A percentile compares a stretch with the other conserved stretches of the same genome.
These are phyloP conservation scores for Venturia pyrina DNA, from an alignment of 2,329 filamentous ascomycete species.

Conservation along the genomic window DNA sequence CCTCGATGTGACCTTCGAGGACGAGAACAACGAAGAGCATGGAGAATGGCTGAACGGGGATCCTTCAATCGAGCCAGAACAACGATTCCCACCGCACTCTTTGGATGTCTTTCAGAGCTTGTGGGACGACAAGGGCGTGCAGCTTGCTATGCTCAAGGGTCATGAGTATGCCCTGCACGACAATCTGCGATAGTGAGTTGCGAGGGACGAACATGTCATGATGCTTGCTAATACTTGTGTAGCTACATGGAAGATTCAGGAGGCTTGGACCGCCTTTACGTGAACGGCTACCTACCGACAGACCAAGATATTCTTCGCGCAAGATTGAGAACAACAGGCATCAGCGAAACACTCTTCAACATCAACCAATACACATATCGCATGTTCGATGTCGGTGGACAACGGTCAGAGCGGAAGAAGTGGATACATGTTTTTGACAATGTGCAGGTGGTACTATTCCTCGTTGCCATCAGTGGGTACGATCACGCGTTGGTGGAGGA, in stretches of 20 bases:
- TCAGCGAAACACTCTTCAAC: constrained; percentile 91
- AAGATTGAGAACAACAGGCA: constrained; percentile 83
- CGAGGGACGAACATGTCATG: not conserved
- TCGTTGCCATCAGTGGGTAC: constrained; percentile 92
- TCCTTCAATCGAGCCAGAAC: constrained; percentile 71
- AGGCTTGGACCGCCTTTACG: constrained; percentile 52
- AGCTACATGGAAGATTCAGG: not conserved
- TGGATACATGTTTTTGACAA: constrained; percentile 97
- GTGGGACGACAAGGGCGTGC: constrained; percentile 77
- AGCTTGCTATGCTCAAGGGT: constrained; percentile 79
- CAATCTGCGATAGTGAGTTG: constrained; percentile 79
- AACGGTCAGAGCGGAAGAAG: constrained; percentile 89
- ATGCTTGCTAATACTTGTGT: constrained; percentile 13
- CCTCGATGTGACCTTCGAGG: constrained; percentile 67
- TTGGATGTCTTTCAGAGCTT: constrained; percentile 71
- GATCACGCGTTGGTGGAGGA: constrained; percentile 95
- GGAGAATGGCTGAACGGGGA: constrained; percentile 57
- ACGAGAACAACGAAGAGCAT: constrained; percentile 70
- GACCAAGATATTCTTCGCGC: constrained; percentile 93
- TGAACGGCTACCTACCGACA: constrained; percentile 71
- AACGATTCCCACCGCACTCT: constrained; percentile 69
- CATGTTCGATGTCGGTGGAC: constrained; percentile 93
- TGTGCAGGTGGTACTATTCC: constrained; percentile 82
- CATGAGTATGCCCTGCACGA: constrained; percentile 96
- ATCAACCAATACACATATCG: constrained; percentile 85